A percentile compares a stretch with the other conserved stretches of the same genome.
Evolutionary conservation across 176 grass and related monocot genomes (phyloP).

Genomic region (Bromus sterilis): DNA sequence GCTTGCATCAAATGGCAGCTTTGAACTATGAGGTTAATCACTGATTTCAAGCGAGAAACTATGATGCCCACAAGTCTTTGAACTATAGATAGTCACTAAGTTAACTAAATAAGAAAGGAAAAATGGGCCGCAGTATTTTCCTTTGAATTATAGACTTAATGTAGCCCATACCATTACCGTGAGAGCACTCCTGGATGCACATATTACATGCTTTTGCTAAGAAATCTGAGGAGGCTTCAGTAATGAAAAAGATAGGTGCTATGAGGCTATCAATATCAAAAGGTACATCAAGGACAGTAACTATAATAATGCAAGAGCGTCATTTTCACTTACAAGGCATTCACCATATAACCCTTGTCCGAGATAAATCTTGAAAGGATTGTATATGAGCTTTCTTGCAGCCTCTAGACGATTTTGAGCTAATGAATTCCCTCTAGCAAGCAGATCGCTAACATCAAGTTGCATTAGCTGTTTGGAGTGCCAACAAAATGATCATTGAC

Average conservation of each 20-base stretch:
- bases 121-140: background rate
- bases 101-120: background rate
- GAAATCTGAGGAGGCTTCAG: background rate
- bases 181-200: background rate
- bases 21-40: background rate
- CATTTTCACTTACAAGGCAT: conserved; percentile 53
- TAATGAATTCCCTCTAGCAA: conserved; percentile 42
- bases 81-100: background rate
- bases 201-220: conserved; percentile 6
- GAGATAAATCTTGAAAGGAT: conserved; percentile 62
- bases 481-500: conserved; percentile 2
- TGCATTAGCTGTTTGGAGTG: conserved; percentile 55
- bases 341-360: conserved; percentile 77
- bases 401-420: conserved; percentile 28
- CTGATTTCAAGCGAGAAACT: background rate
- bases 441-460: conserved; percentile 54
- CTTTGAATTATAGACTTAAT: conserved; percentile 9
- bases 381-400: conserved; percentile 49
- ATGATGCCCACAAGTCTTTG: background rate
- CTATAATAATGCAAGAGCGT: background rate
- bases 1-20: background rate
- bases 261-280: background rate
- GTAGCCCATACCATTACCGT: background rate
- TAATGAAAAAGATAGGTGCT: background rate
- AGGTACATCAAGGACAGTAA: background rate